These are phyloP conservation scores for Penicillium occitanis DNA, from an alignment of 2,329 filamentous ascomycete species.

Conservation along the genomic window DNA sequence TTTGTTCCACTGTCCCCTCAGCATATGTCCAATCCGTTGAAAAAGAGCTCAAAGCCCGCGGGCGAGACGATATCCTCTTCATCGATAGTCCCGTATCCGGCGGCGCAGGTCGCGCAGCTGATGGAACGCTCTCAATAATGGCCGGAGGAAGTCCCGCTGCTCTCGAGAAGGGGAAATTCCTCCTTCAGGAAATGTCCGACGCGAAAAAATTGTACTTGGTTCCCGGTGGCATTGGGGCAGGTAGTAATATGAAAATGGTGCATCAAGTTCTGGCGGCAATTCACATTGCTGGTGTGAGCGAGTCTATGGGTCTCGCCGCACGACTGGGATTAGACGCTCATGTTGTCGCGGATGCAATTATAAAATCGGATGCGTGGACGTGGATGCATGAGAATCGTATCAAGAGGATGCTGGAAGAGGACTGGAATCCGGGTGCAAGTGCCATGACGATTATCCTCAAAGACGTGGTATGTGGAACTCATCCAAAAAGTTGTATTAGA, in stretches of 20 bases:
- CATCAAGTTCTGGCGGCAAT: slow-evolving; percentile 65
- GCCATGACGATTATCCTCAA: slow-evolving; percentile 62
- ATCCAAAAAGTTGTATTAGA: neutral
- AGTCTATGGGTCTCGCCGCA: slow-evolving; percentile 61
- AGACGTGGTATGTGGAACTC: slow-evolving; percentile 46
- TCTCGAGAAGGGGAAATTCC: slow-evolving; percentile 56
- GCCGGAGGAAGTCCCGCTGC: slow-evolving; percentile 61
- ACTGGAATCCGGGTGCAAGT: slow-evolving; percentile 57
- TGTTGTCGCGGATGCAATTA: slow-evolving; percentile 46
- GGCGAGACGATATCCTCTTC: slow-evolving; percentile 63
- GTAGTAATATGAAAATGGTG: slow-evolving; percentile 63
- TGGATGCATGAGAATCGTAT: slow-evolving; percentile 64
- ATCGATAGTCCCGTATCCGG: slow-evolving; percentile 74
- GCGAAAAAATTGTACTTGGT: slow-evolving; percentile 62
- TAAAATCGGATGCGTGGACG: slow-evolving; percentile 53
- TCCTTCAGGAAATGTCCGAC: slow-evolving; percentile 64
- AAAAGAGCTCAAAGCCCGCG: slow-evolving; percentile 54
- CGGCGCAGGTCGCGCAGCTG: slow-evolving; percentile 65
- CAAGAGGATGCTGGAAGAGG: slow-evolving; percentile 55
- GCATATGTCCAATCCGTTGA: slow-evolving; percentile 63
- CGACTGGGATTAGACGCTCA: slow-evolving; percentile 55
- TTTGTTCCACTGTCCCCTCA: slow-evolving; percentile 70
- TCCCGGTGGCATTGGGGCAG: slow-evolving; percentile 59
- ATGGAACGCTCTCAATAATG: slow-evolving; percentile 75
- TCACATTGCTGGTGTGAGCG: slow-evolving; percentile 61